phyloP scores from a whole-genome alignment of 768 basidiomycete genomes.

The Tylopilus intermedius region DNA sequence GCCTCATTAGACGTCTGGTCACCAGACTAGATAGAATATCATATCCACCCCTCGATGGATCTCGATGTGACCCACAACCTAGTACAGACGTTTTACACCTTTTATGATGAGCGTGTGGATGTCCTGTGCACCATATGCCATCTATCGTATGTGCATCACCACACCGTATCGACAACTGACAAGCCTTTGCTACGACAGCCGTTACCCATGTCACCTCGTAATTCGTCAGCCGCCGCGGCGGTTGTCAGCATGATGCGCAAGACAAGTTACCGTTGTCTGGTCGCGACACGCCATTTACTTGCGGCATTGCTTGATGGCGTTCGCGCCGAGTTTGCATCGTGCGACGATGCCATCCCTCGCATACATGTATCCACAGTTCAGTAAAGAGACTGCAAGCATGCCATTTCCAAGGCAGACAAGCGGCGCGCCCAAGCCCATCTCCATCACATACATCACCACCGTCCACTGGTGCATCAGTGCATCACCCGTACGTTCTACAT shows the following conservation, averaged over 20 bases:
- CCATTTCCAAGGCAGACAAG: neutral
- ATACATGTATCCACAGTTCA: slow-evolving; percentile 8
- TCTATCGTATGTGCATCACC: slow-evolving; percentile 6
- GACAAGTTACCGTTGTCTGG: no score
- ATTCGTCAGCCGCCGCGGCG: no score
- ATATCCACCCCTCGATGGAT: slow-evolving; percentile 22
- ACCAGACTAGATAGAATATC: no score
- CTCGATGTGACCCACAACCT: slow-evolving; percentile 34
- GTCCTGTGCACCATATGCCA: slow-evolving; percentile 30
- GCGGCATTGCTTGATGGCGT: no score
- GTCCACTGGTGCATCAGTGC: slow-evolving; percentile 27
- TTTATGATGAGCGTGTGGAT: slow-evolving; percentile 18
- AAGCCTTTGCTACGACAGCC: no score
- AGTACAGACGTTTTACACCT: slow-evolving; percentile 28
- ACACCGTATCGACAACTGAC: no score
- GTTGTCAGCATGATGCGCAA: no score
- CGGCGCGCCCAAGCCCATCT: slow-evolving; percentile 36
- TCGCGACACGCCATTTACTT: no score
- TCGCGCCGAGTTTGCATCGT: neutral
- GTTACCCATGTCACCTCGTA: no score
- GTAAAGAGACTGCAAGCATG: neutral
- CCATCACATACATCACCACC: slow-evolving; percentile 28
- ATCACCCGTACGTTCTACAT: slow-evolving; percentile 25
- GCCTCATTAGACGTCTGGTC: no score
- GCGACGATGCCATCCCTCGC: slow-evolving; percentile 1